phyloP scores from a whole-genome alignment of 1,139 yeast genomes.

The Cylindricascospora bacillispora region DNA sequence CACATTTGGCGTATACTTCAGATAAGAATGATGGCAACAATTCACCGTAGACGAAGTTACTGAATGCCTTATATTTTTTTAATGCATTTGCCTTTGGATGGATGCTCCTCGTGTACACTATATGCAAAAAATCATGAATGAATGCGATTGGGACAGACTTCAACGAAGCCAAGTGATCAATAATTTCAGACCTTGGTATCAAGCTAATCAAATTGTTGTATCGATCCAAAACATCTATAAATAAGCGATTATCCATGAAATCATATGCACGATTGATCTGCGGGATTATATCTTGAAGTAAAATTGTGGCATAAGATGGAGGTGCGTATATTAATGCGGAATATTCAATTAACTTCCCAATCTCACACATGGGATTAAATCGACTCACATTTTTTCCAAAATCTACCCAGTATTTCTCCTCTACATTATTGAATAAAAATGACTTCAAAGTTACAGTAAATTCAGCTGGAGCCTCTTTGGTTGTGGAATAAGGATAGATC shows the following conservation, averaged over 20 bases:
- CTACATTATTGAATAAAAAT: constrained; percentile 18
- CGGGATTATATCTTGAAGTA: constrained; percentile 36
- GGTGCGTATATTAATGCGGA: constrained; percentile 36
- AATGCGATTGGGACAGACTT: constrained; percentile 41
- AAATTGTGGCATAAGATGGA: constrained; percentile 27
- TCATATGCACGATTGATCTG: constrained; percentile 33
- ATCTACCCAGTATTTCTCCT: constrained; percentile 23
- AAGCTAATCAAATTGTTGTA: constrained; percentile 30
- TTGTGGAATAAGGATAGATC: constrained; percentile 6
- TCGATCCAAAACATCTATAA: constrained; percentile 28
- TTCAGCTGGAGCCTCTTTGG: constrained; percentile 10
- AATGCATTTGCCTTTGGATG: constrained; percentile 59
- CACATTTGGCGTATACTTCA: constrained; percentile 53
- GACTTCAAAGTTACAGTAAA: no score
- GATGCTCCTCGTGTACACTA: constrained; percentile 65
- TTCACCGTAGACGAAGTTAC: constrained; percentile 89
- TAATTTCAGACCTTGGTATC: constrained; percentile 27
- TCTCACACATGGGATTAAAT: constrained; percentile 59
- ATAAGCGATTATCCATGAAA: constrained; percentile 24
- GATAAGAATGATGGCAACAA: constrained; percentile 67
- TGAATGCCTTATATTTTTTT: constrained; percentile 68
- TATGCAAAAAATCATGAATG: constrained; percentile 55
- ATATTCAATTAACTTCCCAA: constrained; percentile 47
- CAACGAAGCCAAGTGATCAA: constrained; percentile 28
- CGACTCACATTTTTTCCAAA: constrained; percentile 14